Percentiles rank a stretch among this genome's conserved stretches.
These are phyloP conservation scores for Arthrobotrys sphaeroides DNA, from an alignment of 2,329 filamentous ascomycete species.

Conservation along the genomic window DNA sequence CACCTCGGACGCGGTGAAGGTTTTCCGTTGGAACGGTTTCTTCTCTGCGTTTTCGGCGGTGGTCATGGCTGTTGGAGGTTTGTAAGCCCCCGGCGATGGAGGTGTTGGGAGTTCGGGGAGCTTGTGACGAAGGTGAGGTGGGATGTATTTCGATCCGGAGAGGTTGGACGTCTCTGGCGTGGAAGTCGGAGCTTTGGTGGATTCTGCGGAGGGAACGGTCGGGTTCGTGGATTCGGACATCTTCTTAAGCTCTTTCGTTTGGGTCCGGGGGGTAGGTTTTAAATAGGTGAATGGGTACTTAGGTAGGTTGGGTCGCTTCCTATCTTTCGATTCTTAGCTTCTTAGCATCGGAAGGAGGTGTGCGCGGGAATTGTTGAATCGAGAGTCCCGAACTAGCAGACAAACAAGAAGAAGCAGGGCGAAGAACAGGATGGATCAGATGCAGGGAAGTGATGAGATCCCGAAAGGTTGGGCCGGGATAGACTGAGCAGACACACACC, in stretches of 20 bases:
- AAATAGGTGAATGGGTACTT: too few species aligned
- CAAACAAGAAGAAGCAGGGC: not conserved
- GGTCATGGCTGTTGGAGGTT: not conserved
- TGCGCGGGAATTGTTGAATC: not conserved
- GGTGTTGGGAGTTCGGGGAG: not conserved
- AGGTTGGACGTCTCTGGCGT: not conserved
- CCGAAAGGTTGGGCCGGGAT: not conserved
- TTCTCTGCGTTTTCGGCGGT: not conserved
- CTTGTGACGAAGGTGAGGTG: constrained; percentile 35
- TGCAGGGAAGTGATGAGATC: not conserved
- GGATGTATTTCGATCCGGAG: constrained; percentile 21
- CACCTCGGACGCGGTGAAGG: constrained; percentile 47
- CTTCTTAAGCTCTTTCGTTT: too few species aligned
- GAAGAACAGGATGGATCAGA: not conserved
- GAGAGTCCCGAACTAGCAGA: not conserved
- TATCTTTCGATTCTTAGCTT: not conserved
- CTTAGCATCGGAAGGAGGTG: too few species aligned
- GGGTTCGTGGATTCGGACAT: constrained; percentile 20
- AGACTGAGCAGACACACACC: constrained; percentile 21
- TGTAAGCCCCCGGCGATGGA: not conserved
- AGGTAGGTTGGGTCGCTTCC: too few species aligned
- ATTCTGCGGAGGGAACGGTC: not conserved
- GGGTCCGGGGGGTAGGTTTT: too few species aligned
- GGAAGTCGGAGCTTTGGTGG: not conserved
- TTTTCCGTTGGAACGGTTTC: not conserved